These are phyloP conservation scores for Didymella glomerata DNA, from an alignment of 2,329 filamentous ascomycete genomes.

Conservation along the genomic window DNA sequence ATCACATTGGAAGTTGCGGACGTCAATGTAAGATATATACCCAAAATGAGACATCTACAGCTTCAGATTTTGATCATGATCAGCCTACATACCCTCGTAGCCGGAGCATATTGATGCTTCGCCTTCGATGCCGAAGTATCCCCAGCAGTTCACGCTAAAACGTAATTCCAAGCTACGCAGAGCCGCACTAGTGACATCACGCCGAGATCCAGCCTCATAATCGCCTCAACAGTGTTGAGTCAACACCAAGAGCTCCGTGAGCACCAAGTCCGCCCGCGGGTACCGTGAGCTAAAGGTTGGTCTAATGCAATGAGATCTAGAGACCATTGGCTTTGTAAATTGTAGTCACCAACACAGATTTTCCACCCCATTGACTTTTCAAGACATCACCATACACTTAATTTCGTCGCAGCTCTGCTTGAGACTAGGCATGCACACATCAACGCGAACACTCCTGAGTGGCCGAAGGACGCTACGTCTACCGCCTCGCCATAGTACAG, in stretches of 20 bases:
- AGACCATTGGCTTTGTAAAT: not conserved
- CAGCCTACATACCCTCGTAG: not conserved
- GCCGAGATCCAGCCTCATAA: conserved; percentile 1
- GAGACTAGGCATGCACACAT: not conserved
- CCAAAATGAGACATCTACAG: not conserved
- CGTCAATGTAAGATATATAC: conserved; percentile 19
- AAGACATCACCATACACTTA: not conserved
- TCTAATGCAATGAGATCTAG: not conserved
- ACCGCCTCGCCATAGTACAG: not conserved
- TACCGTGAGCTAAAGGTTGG: not conserved
- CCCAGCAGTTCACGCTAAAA: not conserved
- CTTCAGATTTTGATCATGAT: not conserved
- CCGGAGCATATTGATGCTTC: too few species aligned
- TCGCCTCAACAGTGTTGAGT: too few species aligned
- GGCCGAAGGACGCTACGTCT: not conserved
- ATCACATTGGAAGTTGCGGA: not conserved
- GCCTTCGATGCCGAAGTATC: not conserved
- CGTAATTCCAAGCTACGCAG: not conserved
- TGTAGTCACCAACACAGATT: not conserved
- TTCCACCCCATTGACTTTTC: not conserved
- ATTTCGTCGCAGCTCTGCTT: too few species aligned
- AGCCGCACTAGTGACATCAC: conserved; percentile 12
- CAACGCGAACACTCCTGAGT: not conserved
- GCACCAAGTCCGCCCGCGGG: conserved; percentile 6
- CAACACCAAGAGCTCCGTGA: conserved; percentile 2